A percentile compares a stretch with the other conserved stretches of the same genome.
These are phyloP conservation scores for Physcomitrellopsis africana DNA, from an alignment of 225 moss, liverwort and hornwort genomes.

Conservation along the genomic window DNA sequence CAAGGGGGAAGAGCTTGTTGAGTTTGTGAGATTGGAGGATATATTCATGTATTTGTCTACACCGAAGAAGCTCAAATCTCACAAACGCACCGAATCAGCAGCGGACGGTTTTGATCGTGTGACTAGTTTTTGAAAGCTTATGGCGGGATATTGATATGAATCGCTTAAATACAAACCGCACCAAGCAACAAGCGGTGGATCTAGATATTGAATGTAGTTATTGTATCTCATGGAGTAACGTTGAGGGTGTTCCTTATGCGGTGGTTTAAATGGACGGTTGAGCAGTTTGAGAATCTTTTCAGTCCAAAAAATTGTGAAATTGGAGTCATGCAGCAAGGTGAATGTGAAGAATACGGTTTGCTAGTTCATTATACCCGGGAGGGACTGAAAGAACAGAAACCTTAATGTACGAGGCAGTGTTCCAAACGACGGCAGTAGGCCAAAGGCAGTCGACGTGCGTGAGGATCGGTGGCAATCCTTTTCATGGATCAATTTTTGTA, in stretches of 20 bases:
- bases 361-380: constrained; percentile 38
- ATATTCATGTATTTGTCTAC: too few species aligned
- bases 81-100: constrained; percentile 3
- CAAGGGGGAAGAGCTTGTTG: too few species aligned
- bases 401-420: too few species aligned
- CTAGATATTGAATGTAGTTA: constrained; percentile 18
- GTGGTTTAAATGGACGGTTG: constrained; percentile 43
- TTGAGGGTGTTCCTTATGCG: constrained; percentile 42
- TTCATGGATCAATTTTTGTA: too few species aligned
- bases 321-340: constrained; percentile 36
- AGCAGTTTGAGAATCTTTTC: constrained; percentile 33
- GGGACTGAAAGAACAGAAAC: too few species aligned
- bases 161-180: constrained; percentile 19
- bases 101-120: constrained; percentile 39
- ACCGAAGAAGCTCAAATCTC: too few species aligned
- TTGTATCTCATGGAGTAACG: constrained; percentile 37
- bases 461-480: too few species aligned
- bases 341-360: constrained; percentile 37
- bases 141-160: constrained; percentile 40
- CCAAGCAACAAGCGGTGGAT: constrained; percentile 20
- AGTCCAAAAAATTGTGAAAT: constrained; percentile 38
- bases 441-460: too few species aligned
- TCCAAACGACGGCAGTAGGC: too few species aligned
- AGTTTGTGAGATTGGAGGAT: too few species aligned
- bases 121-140: constrained; percentile 36